Evolutionary conservation across 1,284 basidiomycete genomes (phyloP).

Genomic region (Mycosarcoma maydis): DNA sequence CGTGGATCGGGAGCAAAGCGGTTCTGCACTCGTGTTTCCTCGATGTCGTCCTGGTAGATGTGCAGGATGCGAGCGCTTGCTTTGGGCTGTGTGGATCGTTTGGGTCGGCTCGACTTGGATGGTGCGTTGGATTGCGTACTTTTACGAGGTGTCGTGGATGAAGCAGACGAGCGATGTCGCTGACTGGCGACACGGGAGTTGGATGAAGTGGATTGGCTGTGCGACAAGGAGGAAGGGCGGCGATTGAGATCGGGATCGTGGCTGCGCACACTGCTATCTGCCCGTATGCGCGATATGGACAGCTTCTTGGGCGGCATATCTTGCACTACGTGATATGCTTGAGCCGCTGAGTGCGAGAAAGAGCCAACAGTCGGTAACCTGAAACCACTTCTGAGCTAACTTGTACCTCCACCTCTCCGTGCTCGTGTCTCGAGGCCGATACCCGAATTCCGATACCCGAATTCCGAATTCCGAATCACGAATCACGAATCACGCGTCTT

Average conservation of each 20-base stretch:
- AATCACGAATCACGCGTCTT: too few relatives aligned
- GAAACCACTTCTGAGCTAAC: too few relatives aligned
- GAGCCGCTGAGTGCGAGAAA: too few relatives aligned
- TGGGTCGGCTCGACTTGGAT: background rate
- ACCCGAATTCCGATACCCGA: too few relatives aligned
- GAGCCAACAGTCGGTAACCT: too few relatives aligned
- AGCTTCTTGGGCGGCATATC: constrained; percentile 35
- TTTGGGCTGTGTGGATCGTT: constrained; percentile 18
- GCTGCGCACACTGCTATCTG: constrained; percentile 25
- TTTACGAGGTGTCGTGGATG: background rate
- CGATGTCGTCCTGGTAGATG: constrained; percentile 30
- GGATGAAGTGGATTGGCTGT: constrained; percentile 1
- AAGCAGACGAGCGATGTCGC: constrained; percentile 15
- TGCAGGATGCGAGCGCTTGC: constrained; percentile 22
- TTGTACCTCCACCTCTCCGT: too few relatives aligned
- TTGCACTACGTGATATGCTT: too few relatives aligned
- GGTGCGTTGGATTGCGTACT: background rate
- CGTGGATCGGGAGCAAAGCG: constrained; percentile 25
- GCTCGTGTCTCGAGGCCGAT: too few relatives aligned
- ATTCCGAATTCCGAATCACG: too few relatives aligned
- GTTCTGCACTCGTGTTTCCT: constrained; percentile 30
- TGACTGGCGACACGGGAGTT: constrained; percentile 13
- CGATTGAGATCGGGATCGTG: constrained; percentile 40
- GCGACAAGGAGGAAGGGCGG: constrained; percentile 6
- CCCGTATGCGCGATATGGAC: constrained; percentile 29